Conservation (phyloP, 2,329 filamentous ascomycete genomes). For the Nemania bipapillata region DNA sequence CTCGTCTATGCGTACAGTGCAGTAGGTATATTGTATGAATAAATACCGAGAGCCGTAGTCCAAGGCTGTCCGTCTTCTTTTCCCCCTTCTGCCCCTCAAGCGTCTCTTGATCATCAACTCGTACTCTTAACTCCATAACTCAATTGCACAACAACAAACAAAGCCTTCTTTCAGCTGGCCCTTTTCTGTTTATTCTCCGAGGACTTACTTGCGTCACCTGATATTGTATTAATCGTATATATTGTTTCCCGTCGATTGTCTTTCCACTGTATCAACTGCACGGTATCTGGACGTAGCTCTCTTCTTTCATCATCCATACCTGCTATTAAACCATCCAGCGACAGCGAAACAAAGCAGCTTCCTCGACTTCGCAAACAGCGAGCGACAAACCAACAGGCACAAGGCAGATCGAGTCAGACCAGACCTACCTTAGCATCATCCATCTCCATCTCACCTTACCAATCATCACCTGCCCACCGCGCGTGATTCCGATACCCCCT, state of each 20-base stretch:
- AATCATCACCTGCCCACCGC: constrained; percentile 42
- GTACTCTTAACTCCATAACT: constrained; percentile 1
- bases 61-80: neutral
- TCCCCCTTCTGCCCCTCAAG: neutral
- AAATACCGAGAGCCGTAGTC: constrained; percentile 13
- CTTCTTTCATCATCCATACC: constrained; percentile 34
- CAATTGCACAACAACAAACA: constrained; percentile 29
- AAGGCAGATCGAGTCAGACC: constrained; percentile 4
- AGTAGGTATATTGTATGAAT: constrained; percentile 7
- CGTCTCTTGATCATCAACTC: neutral
- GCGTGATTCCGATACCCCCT: constrained; percentile 42
- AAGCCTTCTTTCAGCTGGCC: constrained; percentile 5
- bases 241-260: constrained; percentile 14
- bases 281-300: constrained; percentile 9
- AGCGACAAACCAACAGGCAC: constrained; percentile 38
- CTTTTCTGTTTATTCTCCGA: neutral
- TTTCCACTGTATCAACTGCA: constrained; percentile 9
- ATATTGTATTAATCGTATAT: constrained; percentile 28
- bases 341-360: constrained; percentile 37
- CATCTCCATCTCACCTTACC: constrained; percentile 34
- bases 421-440: constrained; percentile 30
- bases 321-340: constrained; percentile 1
- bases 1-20: too few species aligned
- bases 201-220: constrained; percentile 41
- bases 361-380: constrained; percentile 38